Conservation (phyloP, 768 basidiomycete species). For the Suillus occidentalis region DNA sequence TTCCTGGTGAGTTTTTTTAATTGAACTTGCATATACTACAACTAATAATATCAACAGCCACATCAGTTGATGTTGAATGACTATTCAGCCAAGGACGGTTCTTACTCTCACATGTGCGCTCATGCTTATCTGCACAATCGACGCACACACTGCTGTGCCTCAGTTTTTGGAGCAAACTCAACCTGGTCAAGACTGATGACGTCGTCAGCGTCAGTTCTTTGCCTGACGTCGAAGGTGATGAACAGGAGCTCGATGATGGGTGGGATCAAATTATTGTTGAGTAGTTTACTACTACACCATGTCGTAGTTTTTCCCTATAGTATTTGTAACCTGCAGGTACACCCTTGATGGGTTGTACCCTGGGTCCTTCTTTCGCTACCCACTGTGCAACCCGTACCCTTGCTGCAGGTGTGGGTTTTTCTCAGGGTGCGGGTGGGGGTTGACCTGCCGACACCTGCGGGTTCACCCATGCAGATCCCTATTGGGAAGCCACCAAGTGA, state of each 20-base stretch:
- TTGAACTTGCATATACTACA: slow-evolving; percentile 14
- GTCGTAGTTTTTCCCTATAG: not conserved
- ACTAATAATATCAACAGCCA: slow-evolving; percentile 14
- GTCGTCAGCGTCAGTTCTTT: too few species aligned
- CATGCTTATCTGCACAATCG: slow-evolving; percentile 11
- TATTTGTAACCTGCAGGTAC: not conserved
- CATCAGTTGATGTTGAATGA: slow-evolving; percentile 13
- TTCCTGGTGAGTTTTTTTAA: slow-evolving; percentile 28
- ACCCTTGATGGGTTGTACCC: not conserved
- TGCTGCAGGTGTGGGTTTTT: not conserved
- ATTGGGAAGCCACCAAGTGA: too few species aligned
- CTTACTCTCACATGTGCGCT: slow-evolving; percentile 8
- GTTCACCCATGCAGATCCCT: slow-evolving; percentile 7
- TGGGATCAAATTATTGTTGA: slow-evolving; percentile 5
- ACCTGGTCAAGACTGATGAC: slow-evolving; percentile 22
- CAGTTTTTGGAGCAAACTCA: slow-evolving; percentile 14
- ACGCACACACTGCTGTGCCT: slow-evolving; percentile 21
- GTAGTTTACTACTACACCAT: not conserved
- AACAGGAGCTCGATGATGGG: slow-evolving; percentile 1
- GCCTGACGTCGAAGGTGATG: not conserved
- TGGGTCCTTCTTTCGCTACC: not conserved
- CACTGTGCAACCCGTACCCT: not conserved
- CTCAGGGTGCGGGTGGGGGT: slow-evolving; percentile 4
- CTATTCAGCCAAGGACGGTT: slow-evolving; percentile 12
- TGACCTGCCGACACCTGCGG: not conserved